Evolutionary conservation across 1,284 basidiomycete species (phyloP).

Genomic region (Malassezia caprae): DNA sequence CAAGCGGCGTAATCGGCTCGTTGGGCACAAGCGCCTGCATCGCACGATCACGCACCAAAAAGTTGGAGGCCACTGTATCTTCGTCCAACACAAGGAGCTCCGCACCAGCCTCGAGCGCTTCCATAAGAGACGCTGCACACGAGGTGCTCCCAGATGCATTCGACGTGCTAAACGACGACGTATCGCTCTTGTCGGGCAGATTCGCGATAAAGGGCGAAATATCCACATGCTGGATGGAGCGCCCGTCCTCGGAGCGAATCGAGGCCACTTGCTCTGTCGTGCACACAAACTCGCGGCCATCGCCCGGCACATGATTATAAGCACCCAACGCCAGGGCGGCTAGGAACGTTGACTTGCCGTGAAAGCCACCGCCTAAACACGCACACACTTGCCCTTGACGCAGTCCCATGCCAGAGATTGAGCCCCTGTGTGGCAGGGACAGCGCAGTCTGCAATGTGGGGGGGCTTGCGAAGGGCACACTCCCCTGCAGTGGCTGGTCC

Average conservation of each 20-base stretch:
- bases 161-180: slow-evolving; percentile 10
- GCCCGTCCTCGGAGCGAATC: slow-evolving; percentile 20
- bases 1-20: slow-evolving; percentile 21
- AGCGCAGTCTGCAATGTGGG: slow-evolving; percentile 1
- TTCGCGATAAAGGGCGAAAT: slow-evolving; percentile 17
- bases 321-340: slow-evolving; percentile 13
- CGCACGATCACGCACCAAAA: slow-evolving; percentile 9
- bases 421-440: slow-evolving; percentile 9
- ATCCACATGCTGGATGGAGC: slow-evolving; percentile 10
- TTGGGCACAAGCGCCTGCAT: slow-evolving; percentile 15
- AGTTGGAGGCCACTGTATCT: slow-evolving; percentile 20
- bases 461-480: slow-evolving; percentile 13
- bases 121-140: slow-evolving; percentile 17
- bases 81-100: slow-evolving; percentile 18
- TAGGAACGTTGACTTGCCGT: slow-evolving; percentile 21
- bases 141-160: slow-evolving; percentile 21
- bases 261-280: background rate
- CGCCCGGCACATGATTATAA: slow-evolving; percentile 16
- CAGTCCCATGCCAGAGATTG: slow-evolving; percentile 14
- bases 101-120: slow-evolving; percentile 16
- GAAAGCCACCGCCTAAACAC: slow-evolving; percentile 18
- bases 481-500: slow-evolving; percentile 2
- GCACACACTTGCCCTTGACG: background rate
- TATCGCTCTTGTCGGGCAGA: slow-evolving; percentile 13
- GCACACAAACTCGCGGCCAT: slow-evolving; percentile 20